Conservation (phyloP, 2,329 filamentous ascomycete genomes). For the Aspergillus alliaceus region DNA sequence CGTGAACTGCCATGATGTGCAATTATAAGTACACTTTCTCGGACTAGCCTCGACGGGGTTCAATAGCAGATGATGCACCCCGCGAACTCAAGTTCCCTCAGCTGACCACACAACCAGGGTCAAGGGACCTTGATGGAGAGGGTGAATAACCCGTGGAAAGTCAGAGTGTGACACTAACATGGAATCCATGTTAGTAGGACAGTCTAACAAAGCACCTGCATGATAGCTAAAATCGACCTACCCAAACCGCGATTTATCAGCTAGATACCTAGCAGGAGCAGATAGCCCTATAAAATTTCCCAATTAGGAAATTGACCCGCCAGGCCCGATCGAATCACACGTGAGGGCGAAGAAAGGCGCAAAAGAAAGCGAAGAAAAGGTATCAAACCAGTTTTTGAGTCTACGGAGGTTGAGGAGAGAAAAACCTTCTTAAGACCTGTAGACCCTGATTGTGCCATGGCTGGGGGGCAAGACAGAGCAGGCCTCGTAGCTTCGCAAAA, state of each 20-base stretch:
- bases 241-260: background rate
- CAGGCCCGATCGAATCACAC: background rate
- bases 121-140: background rate
- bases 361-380: background rate
- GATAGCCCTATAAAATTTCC: slow-evolving; percentile 2
- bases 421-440: background rate
- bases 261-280: no score
- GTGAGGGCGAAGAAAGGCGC: background rate
- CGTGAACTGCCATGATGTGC: slow-evolving; percentile 16
- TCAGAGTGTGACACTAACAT: background rate
- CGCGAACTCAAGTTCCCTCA: background rate
- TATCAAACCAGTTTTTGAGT: background rate
- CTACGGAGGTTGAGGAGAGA: background rate
- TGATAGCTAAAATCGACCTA: background rate
- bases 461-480: background rate
- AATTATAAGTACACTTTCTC: background rate
- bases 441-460: background rate
- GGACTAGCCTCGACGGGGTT: background rate
- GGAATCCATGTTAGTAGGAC: background rate
- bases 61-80: background rate
- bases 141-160: background rate
- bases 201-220: background rate
- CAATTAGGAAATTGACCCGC: background rate
- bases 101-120: background rate
- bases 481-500: background rate